Evolutionary conservation across 2,329 filamentous ascomycete species (phyloP).

Genomic region (Eurotiales sp.): DNA sequence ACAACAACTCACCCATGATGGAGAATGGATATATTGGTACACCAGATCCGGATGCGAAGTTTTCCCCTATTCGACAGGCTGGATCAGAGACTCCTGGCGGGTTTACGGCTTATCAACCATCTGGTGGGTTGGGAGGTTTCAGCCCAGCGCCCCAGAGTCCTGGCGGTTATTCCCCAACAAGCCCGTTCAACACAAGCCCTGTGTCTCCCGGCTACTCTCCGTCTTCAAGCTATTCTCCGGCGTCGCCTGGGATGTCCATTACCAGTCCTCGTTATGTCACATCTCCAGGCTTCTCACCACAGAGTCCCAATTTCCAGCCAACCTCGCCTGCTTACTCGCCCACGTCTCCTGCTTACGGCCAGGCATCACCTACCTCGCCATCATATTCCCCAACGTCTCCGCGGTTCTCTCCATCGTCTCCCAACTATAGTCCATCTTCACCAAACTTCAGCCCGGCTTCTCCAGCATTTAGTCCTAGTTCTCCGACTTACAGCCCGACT

Average conservation of each 20-base stretch:
- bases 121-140: slow-evolving; percentile 61
- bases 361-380: slow-evolving; percentile 60
- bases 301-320: slow-evolving; percentile 51
- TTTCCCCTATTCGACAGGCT: slow-evolving; percentile 71
- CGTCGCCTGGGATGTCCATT: slow-evolving; percentile 62
- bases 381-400: slow-evolving; percentile 54
- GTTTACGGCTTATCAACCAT: slow-evolving; percentile 64
- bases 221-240: slow-evolving; percentile 65
- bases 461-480: slow-evolving; percentile 54
- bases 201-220: slow-evolving; percentile 66
- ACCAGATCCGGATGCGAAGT: slow-evolving; percentile 57
- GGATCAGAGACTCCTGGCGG: slow-evolving; percentile 58
- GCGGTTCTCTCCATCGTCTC: slow-evolving; percentile 56
- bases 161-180: slow-evolving; percentile 60
- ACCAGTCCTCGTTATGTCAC: slow-evolving; percentile 56
- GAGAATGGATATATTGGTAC: slow-evolving; percentile 62
- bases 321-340: slow-evolving; percentile 68
- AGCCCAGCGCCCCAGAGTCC: slow-evolving; percentile 69
- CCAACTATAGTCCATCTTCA: slow-evolving; percentile 59
- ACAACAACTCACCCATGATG: slow-evolving; percentile 62
- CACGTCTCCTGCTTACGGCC: slow-evolving; percentile 68
- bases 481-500: slow-evolving; percentile 56
- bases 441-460: slow-evolving; percentile 53
- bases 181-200: slow-evolving; percentile 71
- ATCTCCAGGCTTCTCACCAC: slow-evolving; percentile 52